Evolutionary conservation across 345 rosid species (phyloP), one percentile per base, ranked within the genome.

Genomic region (Eucalyptus sp.): DNA sequence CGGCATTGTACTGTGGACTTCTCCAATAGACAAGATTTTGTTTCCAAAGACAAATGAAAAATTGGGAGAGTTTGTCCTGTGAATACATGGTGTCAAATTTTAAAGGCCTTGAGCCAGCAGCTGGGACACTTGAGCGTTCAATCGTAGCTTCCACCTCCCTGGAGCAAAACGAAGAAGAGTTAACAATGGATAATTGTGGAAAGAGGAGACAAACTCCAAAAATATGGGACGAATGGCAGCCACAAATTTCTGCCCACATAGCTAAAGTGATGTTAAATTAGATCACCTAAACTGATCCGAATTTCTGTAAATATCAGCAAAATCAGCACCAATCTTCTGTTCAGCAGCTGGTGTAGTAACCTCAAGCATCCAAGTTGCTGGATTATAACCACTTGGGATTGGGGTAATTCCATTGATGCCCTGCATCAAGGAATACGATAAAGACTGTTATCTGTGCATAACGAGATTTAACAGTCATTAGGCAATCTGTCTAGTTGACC

Each of bases 351-450:
- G 92, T 16, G 96, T 93, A 46, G 97, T 96, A 89, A 94, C 96
- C 92, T 96, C 99, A 88, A 97, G 98, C 99, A 97, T 96, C 99
- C 99, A 97, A 43, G 99, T 97, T 87, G 99, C 99, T 89, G 99
- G 98, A 89, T 96, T 97, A 91, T 96, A 94, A 86, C 96, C 96
- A 66, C 89, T 91, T 15, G 95, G 92, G 87, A 96, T 95, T 43
- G 91, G 93, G 83, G 97, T 90, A 37, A 97, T 90, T 90, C 96
- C 99, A 5, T 68, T 33, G 86, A 96, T 90, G 60, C 94, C 93
- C 99, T 97, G 91, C 81, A 87, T 10, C 46, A 76, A 85, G 60
- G 43, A 64, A 91, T 62, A 20, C 6, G 52, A 80, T 29, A n/a
- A 44, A 46, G 80, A 50, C 51, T 60, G 33, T 25, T 49, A 87